Evolutionary conservation across 2,329 filamentous ascomycete genomes (phyloP).

Genomic region (Aspergillus caelatus): DNA sequence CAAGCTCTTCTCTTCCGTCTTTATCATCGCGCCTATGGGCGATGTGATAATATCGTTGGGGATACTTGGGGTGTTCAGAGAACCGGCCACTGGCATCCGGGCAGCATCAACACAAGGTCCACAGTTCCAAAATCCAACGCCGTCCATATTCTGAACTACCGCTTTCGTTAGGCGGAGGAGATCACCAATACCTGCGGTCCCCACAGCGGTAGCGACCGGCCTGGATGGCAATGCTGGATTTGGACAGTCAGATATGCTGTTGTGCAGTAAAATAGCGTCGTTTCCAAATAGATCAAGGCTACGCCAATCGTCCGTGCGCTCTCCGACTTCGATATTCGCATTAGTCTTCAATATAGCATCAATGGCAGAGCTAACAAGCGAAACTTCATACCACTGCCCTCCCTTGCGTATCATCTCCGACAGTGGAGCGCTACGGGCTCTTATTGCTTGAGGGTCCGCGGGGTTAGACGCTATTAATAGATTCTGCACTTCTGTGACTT

Average conservation of each 20-base stretch:
- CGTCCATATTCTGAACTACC: constrained; percentile 42
- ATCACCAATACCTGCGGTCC: constrained; percentile 27
- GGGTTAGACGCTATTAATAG: constrained; percentile 29
- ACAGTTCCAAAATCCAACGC: constrained; percentile 35
- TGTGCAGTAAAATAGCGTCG: constrained; percentile 19
- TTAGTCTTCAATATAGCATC: constrained; percentile 38
- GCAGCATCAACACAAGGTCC: constrained; percentile 11
- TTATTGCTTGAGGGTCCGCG: constrained; percentile 27
- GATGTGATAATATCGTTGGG: not conserved
- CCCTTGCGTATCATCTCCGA: constrained; percentile 35
- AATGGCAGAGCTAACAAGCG: constrained; percentile 40
- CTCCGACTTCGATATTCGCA: constrained; percentile 35
- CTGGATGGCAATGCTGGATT: not conserved
- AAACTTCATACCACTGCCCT: constrained; percentile 44
- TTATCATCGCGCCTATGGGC: not conserved
- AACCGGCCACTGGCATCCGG: not conserved
- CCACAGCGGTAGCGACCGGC: constrained; percentile 29
- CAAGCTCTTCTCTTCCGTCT: constrained; percentile 11
- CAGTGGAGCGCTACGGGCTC: constrained; percentile 28
- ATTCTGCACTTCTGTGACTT: constrained; percentile 44
- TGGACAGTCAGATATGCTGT: constrained; percentile 9
- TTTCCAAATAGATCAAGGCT: constrained; percentile 33
- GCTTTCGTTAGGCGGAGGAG: constrained; percentile 35
- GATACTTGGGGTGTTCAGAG: not conserved
- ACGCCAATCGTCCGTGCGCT: constrained; percentile 35